phyloP scores from a whole-genome alignment of 2,329 filamentous ascomycete genomes.

The Macrophomina tecta region DNA sequence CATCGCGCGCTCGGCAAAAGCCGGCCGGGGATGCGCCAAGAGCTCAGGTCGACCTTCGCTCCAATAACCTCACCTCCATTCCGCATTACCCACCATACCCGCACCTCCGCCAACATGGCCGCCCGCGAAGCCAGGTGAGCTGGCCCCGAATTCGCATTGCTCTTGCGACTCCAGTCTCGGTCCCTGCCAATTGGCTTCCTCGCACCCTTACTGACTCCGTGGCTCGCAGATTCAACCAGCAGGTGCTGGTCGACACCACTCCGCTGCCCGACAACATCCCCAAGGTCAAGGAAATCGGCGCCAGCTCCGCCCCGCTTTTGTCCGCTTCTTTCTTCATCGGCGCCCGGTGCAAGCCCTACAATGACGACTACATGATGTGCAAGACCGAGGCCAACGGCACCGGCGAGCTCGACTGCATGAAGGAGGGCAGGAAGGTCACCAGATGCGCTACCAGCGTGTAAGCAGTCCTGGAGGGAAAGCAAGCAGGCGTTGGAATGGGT shows the following conservation, averaged over 20 bases:
- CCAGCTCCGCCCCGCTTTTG: constrained; percentile 88
- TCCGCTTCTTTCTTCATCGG: constrained; percentile 97
- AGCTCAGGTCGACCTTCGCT: constrained; percentile 22
- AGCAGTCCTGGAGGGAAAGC: constrained; percentile 11
- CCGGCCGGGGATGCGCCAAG: constrained; percentile 12
- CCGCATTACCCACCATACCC: constrained; percentile 26
- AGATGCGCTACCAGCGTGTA: constrained; percentile 96
- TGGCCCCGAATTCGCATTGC: constrained; percentile 23
- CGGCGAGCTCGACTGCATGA: constrained; percentile 93
- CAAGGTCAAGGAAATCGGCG: constrained; percentile 89
- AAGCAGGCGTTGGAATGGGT: too few relatives aligned
- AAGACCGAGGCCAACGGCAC: constrained; percentile 91
- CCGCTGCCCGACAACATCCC: constrained; percentile 92
- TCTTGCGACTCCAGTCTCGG: background rate
- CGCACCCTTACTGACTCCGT: constrained; percentile 21
- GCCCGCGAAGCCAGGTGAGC: constrained; percentile 64
- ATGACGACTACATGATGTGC: constrained; percentile 99
- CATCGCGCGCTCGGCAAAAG: constrained; percentile 12
- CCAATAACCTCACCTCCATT: constrained; percentile 28
- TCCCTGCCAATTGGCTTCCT: constrained; percentile 33
- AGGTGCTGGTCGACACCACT: constrained; percentile 92
- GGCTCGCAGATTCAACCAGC: constrained; percentile 82
- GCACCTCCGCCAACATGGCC: constrained; percentile 59
- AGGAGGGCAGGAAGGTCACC: constrained; percentile 95
- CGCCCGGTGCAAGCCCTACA: constrained; percentile 90